Conservation (phyloP, 352 stramenopile genomes). For the Plasmopara halstedii region DNA sequence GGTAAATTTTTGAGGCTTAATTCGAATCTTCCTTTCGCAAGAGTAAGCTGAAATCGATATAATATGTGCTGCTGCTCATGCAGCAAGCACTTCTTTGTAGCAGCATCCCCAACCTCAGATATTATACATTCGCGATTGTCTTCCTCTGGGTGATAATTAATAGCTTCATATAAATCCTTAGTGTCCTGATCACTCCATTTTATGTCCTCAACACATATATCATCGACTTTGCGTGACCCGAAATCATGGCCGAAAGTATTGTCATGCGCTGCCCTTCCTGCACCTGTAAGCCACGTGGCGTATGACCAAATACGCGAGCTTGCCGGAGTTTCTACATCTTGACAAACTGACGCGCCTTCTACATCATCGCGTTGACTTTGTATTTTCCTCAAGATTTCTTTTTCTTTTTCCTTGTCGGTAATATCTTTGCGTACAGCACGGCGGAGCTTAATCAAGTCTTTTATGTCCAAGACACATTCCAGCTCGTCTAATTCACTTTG, state of each 20-base stretch:
- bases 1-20: conserved; percentile 37
- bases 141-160: conserved; percentile 67
- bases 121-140: conserved; percentile 10
- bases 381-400: conserved; percentile 21
- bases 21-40: conserved; percentile 45
- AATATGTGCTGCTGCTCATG: conserved; percentile 61
- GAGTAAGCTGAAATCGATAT: conserved; percentile 66
- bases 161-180: conserved; percentile 69
- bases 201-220: conserved; percentile 36
- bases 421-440: conserved; percentile 43
- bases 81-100: conserved; percentile 14
- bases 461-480: conserved; percentile 59
- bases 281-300: conserved; percentile 52
- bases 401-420: conserved; percentile 28
- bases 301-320: conserved; percentile 66
- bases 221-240: conserved; percentile 4
- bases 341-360: not conserved
- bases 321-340: conserved; percentile 19
- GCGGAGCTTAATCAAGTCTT: conserved; percentile 61
- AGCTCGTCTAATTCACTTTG: conserved; percentile 51
- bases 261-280: conserved; percentile 10
- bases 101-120: conserved; percentile 16
- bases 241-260: not conserved
- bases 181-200: conserved; percentile 83
- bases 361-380: conserved; percentile 22